These are phyloP conservation scores for Ophiostoma fasciatum DNA, from an alignment of 2,329 filamentous ascomycete genomes.

Conservation along the genomic window DNA sequence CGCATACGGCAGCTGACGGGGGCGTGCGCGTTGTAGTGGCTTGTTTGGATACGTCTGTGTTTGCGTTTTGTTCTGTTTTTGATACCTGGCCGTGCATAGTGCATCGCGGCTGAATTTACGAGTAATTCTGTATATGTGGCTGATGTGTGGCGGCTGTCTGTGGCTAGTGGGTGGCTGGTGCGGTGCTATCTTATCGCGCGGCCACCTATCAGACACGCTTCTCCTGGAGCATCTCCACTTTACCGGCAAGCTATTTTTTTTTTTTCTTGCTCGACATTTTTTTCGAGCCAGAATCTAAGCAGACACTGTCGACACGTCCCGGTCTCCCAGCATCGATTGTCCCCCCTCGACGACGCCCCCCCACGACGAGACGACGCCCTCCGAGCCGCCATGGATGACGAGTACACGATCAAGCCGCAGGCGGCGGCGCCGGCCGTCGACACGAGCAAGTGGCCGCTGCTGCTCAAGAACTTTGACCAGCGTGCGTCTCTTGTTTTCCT, in stretches of 20 bases:
- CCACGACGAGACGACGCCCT: not conserved
- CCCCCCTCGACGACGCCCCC: not conserved
- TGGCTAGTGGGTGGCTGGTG: too few species aligned
- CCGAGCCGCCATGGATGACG: constrained; percentile 28
- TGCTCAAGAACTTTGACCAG: constrained; percentile 92
- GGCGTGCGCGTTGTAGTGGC: too few species aligned
- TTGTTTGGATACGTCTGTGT: not conserved
- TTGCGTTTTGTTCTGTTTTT: not conserved
- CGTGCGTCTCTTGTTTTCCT: constrained; percentile 38
- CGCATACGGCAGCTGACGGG: too few species aligned
- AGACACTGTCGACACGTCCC: too few species aligned
- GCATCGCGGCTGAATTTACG: constrained; percentile 7
- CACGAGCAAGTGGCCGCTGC: constrained; percentile 80
- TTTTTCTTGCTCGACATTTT: constrained; percentile 1
- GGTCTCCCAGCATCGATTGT: too few species aligned
- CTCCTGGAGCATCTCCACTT: too few species aligned
- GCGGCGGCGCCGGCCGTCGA: constrained; percentile 62
- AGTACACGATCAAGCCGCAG: constrained; percentile 88
- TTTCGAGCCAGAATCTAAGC: too few species aligned
- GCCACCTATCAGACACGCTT: too few species aligned
- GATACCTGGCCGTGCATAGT: constrained; percentile 9
- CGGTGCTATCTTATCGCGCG: too few species aligned
- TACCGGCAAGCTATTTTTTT: too few species aligned
- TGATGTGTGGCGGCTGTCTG: too few species aligned
- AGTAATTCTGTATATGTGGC: not conserved